Percentiles rank a stretch among this genome's conserved stretches.
phyloP scores from a whole-genome alignment of 345 rosid species.

The Angophora floribunda region DNA sequence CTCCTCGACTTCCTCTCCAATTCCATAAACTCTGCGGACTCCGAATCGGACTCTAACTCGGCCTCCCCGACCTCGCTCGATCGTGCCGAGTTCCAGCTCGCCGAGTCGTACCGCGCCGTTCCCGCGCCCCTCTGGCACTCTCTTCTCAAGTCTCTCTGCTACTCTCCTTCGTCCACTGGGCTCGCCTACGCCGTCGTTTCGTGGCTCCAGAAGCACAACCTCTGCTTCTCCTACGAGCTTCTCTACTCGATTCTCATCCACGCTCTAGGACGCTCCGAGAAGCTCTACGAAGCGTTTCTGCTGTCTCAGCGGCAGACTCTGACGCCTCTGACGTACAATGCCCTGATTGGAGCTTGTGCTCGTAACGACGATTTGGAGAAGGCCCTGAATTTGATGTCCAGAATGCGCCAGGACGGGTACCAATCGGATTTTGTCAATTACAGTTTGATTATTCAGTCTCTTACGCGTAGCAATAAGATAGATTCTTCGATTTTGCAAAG shows the following conservation, averaged over 20 bases:
- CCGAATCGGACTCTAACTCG: constrained; percentile 14
- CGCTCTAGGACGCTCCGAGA: constrained; percentile 92
- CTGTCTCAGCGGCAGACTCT: constrained; percentile 67
- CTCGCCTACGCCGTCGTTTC: constrained; percentile 80
- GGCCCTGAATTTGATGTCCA: constrained; percentile 74
- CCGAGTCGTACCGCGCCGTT: constrained; percentile 74
- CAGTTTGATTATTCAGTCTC: constrained; percentile 70
- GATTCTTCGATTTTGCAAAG: constrained; percentile 60
- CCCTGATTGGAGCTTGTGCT: constrained; percentile 82
- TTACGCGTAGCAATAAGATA: constrained; percentile 53
- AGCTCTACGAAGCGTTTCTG: constrained; percentile 88
- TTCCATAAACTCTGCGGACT: constrained; percentile 1
- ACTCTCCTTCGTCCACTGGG: constrained; percentile 44
- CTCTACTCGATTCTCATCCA: constrained; percentile 88
- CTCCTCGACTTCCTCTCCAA: constrained; percentile 58
- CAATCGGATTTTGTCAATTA: constrained; percentile 84
- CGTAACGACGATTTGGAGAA: constrained; percentile 77
- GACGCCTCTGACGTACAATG: constrained; percentile 90
- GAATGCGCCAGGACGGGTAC: constrained; percentile 82
- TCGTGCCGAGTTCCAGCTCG: constrained; percentile 53
- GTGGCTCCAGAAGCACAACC: constrained; percentile 84
- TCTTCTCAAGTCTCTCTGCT: constrained; percentile 52
- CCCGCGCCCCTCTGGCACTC: constrained; percentile 95
- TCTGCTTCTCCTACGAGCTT: constrained; percentile 92
- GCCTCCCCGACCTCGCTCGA: constrained; percentile 40